Conservation (phyloP, 192 early-diverging fungal species). For the Spinellus fusiger region DNA sequence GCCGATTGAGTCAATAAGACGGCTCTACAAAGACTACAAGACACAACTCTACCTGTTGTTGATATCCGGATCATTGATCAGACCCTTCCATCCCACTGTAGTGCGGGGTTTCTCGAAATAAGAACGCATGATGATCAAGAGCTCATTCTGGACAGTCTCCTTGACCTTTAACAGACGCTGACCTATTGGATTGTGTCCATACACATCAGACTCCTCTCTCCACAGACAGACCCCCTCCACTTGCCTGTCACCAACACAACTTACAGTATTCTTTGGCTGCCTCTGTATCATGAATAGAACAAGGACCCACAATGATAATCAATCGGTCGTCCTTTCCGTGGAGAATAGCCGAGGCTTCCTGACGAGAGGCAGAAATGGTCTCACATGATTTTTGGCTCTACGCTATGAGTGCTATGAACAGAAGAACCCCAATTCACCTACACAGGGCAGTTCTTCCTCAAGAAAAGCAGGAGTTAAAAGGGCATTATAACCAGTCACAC, state of each 20-base stretch:
- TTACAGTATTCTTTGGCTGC: conserved; percentile 83
- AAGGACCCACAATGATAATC: conserved; percentile 89
- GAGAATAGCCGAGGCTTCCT: conserved; percentile 68
- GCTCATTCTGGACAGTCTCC: conserved; percentile 63
- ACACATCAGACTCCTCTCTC: neutral
- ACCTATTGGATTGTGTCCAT: neutral
- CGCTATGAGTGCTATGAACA: no score
- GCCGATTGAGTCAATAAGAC: no score
- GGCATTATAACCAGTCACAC: conserved; percentile 84
- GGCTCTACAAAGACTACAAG: no score
- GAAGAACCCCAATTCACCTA: no score
- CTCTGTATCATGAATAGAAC: conserved; percentile 90
- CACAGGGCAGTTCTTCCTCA: conserved; percentile 76
- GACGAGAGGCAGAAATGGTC: conserved; percentile 44
- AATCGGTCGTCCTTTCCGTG: conserved; percentile 80
- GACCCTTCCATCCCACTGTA: conserved; percentile 86
- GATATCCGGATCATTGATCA: conserved; percentile 78
- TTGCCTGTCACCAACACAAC: neutral
- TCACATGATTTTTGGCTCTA: conserved; percentile 22
- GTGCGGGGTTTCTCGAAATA: conserved; percentile 99
- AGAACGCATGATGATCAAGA: conserved; percentile 89
- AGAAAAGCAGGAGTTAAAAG: conserved; percentile 88
- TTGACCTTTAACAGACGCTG: conserved; percentile 35
- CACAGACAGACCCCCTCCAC: neutral
- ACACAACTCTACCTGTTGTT: conserved; percentile 45